A percentile compares a stretch with the other conserved stretches of the same genome.
These are phyloP conservation scores for Exophiala xenobiotica DNA, from an alignment of 2,329 filamentous ascomycete species.

Conservation along the genomic window DNA sequence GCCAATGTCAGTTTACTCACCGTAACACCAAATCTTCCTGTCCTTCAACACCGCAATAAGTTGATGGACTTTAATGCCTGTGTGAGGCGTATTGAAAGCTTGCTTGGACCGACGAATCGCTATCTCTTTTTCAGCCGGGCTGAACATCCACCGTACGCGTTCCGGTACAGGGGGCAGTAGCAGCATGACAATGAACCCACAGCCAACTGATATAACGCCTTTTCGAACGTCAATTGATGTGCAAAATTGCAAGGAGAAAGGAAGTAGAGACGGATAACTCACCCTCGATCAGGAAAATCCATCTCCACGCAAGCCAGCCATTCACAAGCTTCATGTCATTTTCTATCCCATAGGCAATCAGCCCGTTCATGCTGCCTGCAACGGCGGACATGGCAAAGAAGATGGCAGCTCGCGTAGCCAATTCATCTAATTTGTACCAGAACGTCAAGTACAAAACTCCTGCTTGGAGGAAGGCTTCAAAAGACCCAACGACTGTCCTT, in stretches of 20 bases:
- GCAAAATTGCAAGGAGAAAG: too few species aligned
- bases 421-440: constrained; percentile 44
- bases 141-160: constrained; percentile 2
- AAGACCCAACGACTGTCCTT: not conserved
- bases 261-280: too few species aligned
- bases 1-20: too few species aligned
- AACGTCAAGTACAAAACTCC: constrained; percentile 22
- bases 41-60: constrained; percentile 3
- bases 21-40: not conserved
- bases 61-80: constrained; percentile 3
- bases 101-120: not conserved
- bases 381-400: constrained; percentile 48
- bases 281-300: constrained; percentile 53
- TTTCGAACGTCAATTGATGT: not conserved
- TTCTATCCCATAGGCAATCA: constrained; percentile 52
- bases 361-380: constrained; percentile 53
- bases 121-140: constrained; percentile 7
- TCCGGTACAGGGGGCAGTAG: constrained; percentile 9
- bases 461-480: constrained; percentile 15
- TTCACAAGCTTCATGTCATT: constrained; percentile 50
- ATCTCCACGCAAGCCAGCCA: constrained; percentile 43
- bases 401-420: constrained; percentile 44
- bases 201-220: constrained; percentile 38
- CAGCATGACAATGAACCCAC: constrained; percentile 4
- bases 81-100: constrained; percentile 7